Base-by-base conservation (phyloP, 2,329 filamentous ascomycete species). In the Podosphaera leucotricha region DNA sequence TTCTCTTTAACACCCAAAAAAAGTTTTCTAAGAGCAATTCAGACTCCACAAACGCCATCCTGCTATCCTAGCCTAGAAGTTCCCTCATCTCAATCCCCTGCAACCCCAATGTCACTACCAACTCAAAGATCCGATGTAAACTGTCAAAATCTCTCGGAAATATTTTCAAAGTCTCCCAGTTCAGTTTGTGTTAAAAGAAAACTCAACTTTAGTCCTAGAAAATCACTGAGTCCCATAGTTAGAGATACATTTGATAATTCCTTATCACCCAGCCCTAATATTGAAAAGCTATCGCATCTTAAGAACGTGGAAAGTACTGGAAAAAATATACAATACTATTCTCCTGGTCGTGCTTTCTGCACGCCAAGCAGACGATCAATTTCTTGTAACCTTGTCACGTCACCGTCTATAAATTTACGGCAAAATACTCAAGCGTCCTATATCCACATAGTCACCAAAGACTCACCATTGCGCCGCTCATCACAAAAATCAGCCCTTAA, bases 41-140 rank as follows among this genome's bases (percentile, higher is more conserved):
- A 42, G 15, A 52, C 49, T 19, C 54, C 53, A 21, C 49, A 48
- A 43, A 58, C 56, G 21, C 56, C 56, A 18, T 48, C 41, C 10
- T 43, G 48, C n/a, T 48, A 22, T 6, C 18, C 48, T 20, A 26
- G 45, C 19, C 43, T 39, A 2, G 56, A 59, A 36, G 56, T 59
- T 10, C 56, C 56, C 18, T 57, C 56, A 6, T 58, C 56, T 20
- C 52, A 59, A 45, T 59, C 56, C n/a, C 56, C 56, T 33, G 50
- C 47, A 15, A 57, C 56, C 2, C 56, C 56, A 41, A 15, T 52
- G 7, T 56, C 54, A 11, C 36, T 52, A 7, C 49, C 46, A 38
- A 50, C 48, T n/a, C 40, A 43, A 47, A 42, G 44, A 22, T 51
- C 48, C 18, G n/a, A 41, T 15, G 43, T 36, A 38, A 45, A 26